These are phyloP conservation scores for Alternaria sp. DNA, from an alignment of 2,329 filamentous ascomycete genomes.

Conservation along the genomic window DNA sequence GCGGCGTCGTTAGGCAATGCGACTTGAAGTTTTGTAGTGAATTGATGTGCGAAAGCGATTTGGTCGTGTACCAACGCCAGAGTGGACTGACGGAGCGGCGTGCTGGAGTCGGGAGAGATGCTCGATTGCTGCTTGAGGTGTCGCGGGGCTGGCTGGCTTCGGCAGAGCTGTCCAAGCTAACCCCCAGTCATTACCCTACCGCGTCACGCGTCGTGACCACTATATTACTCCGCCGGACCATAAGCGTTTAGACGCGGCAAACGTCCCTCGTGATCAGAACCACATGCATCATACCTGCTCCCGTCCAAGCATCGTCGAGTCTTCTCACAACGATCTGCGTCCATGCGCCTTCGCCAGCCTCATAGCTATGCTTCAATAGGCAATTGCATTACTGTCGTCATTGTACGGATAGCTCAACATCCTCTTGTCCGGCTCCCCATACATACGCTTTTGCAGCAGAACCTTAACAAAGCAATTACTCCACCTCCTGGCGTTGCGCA, in stretches of 20 bases:
- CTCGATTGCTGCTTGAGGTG: constrained; percentile 18
- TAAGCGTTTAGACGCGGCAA: not conserved
- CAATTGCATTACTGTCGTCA: not conserved
- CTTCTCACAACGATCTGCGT: not conserved
- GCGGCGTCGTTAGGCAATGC: constrained; percentile 1
- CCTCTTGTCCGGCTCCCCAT: not conserved
- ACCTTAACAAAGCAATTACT: not conserved
- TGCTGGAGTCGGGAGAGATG: constrained; percentile 11
- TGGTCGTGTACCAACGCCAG: constrained; percentile 22
- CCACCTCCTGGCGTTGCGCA: not conserved
- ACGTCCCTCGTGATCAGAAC: constrained; percentile 4
- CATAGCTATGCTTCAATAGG: not conserved
- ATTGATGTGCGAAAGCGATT: constrained; percentile 13
- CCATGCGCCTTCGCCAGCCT: not conserved
- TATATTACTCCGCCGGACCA: constrained; percentile 19
- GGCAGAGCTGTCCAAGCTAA: constrained; percentile 13
- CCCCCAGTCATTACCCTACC: constrained; percentile 9
- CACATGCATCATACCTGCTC: not conserved
- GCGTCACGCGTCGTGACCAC: constrained; percentile 19
- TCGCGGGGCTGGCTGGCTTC: constrained; percentile 28
- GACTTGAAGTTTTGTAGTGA: constrained; percentile 12
- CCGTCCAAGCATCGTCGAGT: not conserved
- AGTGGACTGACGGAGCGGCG: constrained; percentile 15
- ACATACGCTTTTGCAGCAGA: not conserved
- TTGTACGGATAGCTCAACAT: not conserved